These are phyloP conservation scores for Cucurbita maxima DNA, from an alignment of 306 rosid genomes.

Conservation along the genomic window DNA sequence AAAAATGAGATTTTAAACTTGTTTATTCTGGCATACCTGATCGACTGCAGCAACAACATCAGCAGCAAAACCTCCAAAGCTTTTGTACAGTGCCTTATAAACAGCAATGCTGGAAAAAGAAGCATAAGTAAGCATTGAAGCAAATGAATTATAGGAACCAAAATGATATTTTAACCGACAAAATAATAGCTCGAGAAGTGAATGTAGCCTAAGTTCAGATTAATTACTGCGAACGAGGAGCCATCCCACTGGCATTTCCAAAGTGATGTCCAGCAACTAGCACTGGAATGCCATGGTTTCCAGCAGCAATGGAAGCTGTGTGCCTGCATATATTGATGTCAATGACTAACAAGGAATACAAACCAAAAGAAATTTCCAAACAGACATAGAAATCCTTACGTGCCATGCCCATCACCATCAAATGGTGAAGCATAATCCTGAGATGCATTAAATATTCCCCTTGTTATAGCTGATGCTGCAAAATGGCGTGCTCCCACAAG, in stretches of 20 bases:
- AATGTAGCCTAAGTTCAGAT: slow-evolving; percentile 10
- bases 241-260: slow-evolving; percentile 99
- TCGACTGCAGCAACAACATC: slow-evolving; percentile 98
- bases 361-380: neutral
- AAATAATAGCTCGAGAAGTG: neutral
- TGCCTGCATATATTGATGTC: slow-evolving; percentile 42
- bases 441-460: slow-evolving; percentile 75
- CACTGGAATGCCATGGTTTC: slow-evolving; percentile 95
- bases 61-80: slow-evolving; percentile 98
- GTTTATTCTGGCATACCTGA: slow-evolving; percentile 35
- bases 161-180: neutral
- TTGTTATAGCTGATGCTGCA: slow-evolving; percentile 92
- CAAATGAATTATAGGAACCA: no score
- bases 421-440: slow-evolving; percentile 95
- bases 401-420: slow-evolving; percentile 98
- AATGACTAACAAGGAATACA: neutral
- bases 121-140: slow-evolving; percentile 12
- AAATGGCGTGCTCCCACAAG: slow-evolving; percentile 96
- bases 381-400: slow-evolving; percentile 49
- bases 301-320: slow-evolving; percentile 94
- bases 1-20: no score
- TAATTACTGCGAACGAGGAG: slow-evolving; percentile 95
- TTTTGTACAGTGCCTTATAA: slow-evolving; percentile 89
- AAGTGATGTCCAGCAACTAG: slow-evolving; percentile 86
- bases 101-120: slow-evolving; percentile 63